phyloP scores from a whole-genome alignment of 2,329 filamentous ascomycete species.

The Pseudocercospora macadamiae region DNA sequence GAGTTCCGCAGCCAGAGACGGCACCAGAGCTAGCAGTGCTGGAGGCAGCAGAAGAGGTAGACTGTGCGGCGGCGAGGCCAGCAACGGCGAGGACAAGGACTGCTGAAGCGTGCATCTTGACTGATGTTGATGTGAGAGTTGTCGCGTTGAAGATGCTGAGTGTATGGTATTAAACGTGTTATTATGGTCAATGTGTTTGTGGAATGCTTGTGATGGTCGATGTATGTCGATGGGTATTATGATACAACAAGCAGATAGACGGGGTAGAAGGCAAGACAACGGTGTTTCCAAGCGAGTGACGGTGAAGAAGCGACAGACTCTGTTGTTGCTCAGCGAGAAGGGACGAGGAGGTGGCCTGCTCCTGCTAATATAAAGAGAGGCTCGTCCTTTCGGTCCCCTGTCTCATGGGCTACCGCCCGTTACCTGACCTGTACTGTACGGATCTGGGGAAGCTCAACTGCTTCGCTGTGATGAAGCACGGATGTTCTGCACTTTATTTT shows the following conservation, averaged over 20 bases:
- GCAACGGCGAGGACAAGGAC: slow-evolving; percentile 39
- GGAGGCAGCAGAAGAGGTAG: slow-evolving; percentile 36
- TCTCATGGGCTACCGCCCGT: background rate
- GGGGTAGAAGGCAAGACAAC: background rate
- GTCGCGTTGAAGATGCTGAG: slow-evolving; percentile 3
- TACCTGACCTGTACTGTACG: background rate
- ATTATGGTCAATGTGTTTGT: background rate
- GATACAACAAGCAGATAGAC: background rate
- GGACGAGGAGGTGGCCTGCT: background rate
- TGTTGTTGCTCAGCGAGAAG: background rate
- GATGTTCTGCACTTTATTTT: background rate
- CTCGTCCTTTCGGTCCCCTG: slow-evolving; percentile 5
- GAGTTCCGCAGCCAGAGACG: slow-evolving; percentile 39
- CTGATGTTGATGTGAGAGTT: background rate
- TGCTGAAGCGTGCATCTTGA: slow-evolving; percentile 25
- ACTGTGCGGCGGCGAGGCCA: slow-evolving; percentile 46
- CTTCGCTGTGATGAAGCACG: too few species aligned
- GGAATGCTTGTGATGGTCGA: background rate
- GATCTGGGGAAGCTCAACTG: slow-evolving; percentile 6
- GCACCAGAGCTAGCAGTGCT: slow-evolving; percentile 36
- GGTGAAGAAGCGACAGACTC: slow-evolving; percentile 4
- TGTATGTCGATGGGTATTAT: too few species aligned
- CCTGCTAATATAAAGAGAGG: slow-evolving; percentile 8
- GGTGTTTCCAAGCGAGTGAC: slow-evolving; percentile 1
- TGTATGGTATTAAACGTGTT: slow-evolving; percentile 2